Conservation (phyloP, 2,329 filamentous ascomycete species). For the Trichoderma simmonsii region DNA sequence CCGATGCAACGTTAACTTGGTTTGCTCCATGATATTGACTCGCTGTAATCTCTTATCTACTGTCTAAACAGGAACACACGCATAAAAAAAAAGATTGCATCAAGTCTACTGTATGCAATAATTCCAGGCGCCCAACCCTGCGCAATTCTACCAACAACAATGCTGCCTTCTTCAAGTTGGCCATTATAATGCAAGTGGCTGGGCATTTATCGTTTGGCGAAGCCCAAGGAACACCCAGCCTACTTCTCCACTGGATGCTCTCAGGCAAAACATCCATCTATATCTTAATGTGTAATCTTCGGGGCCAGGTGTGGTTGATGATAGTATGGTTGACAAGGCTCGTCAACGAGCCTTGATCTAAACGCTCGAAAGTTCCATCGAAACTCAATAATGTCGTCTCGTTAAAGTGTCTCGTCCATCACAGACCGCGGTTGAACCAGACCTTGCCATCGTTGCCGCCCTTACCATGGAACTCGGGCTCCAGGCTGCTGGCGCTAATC, state of each 20-base stretch:
- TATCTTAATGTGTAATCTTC: neutral
- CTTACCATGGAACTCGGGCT: slow-evolving; percentile 79
- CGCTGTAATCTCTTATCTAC: neutral
- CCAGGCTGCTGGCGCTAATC: slow-evolving; percentile 70
- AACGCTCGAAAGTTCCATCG: neutral
- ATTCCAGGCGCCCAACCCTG: neutral
- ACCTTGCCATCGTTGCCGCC: slow-evolving; percentile 79
- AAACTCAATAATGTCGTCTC: neutral
- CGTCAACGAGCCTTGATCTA: neutral
- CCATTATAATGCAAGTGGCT: neutral
- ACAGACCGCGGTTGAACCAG: slow-evolving; percentile 97
- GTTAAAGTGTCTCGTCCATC: slow-evolving; percentile 24
- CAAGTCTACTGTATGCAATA: neutral
- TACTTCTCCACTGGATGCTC: neutral
- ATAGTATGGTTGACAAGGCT: neutral
- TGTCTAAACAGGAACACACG: neutral
- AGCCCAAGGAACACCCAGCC: neutral
- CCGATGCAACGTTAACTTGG: neutral
- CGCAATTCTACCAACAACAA: neutral
- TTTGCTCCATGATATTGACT: neutral
- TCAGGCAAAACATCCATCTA: neutral
- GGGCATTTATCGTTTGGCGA: neutral
- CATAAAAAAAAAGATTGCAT: neutral
- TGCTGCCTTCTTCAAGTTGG: neutral
- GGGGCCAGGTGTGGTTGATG: neutral